These are phyloP conservation scores for Hyphodiscus sp. DNA, from an alignment of 2,329 filamentous ascomycete genomes.

Conservation along the genomic window DNA sequence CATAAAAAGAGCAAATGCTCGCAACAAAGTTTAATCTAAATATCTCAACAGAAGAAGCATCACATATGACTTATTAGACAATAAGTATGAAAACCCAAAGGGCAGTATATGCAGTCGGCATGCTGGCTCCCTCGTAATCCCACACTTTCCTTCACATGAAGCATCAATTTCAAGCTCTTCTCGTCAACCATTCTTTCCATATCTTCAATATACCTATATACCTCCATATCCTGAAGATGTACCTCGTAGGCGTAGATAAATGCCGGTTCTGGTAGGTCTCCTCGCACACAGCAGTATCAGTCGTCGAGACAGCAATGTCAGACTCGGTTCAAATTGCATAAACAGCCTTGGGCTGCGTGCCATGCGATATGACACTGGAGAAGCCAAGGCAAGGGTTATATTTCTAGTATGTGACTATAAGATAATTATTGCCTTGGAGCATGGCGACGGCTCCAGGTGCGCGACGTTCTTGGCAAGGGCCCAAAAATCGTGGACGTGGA, in stretches of 20 bases:
- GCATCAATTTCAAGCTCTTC: background rate
- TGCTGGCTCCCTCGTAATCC: background rate
- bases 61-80: background rate
- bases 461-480: conserved; percentile 39
- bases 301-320: conserved; percentile 17
- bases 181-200: background rate
- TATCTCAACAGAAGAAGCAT: background rate
- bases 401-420: conserved; percentile 28
- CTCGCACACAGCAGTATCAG: conserved; percentile 10
- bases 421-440: conserved; percentile 31
- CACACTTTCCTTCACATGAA: background rate
- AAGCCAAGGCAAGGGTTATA: conserved; percentile 30
- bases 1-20: too few species aligned
- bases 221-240: conserved; percentile 24
- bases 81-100: background rate
- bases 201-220: conserved; percentile 12
- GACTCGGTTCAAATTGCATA: conserved; percentile 37
- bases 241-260: conserved; percentile 10
- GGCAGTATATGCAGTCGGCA: background rate
- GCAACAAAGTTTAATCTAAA: background rate
- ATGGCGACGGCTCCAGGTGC: conserved; percentile 46
- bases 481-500: conserved; percentile 47
- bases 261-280: conserved; percentile 22
- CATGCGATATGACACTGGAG: conserved; percentile 38
- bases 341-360: conserved; percentile 49